phyloP scores from a whole-genome alignment of 2,329 filamentous ascomycete species.

The Xylariaceae sp. region DNA sequence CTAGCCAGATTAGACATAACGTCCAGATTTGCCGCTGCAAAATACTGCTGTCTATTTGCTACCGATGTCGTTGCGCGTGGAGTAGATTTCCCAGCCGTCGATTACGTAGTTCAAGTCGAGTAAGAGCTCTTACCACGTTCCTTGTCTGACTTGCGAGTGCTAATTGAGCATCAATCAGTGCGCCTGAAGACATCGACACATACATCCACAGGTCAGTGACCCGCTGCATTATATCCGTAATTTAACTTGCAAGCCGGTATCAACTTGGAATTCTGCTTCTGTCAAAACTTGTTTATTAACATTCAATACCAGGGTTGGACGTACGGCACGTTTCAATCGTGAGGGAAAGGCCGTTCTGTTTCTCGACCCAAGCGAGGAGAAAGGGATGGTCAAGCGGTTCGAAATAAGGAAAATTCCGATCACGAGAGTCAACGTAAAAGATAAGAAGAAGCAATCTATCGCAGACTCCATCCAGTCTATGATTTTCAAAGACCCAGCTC shows the following conservation, averaged over 20 bases:
- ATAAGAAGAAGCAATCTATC: slow-evolving; percentile 86
- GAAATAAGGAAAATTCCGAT: slow-evolving; percentile 89
- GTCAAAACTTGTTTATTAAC: background rate
- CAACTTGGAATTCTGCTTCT: too few species aligned
- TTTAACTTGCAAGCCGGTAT: background rate
- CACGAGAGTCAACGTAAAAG: slow-evolving; percentile 78
- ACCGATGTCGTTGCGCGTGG: slow-evolving; percentile 94
- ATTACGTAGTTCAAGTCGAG: slow-evolving; percentile 99
- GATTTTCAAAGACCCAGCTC: slow-evolving; percentile 90
- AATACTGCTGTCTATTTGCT: slow-evolving; percentile 85
- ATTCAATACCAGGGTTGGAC: slow-evolving; percentile 10
- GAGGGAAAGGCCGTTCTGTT: slow-evolving; percentile 87
- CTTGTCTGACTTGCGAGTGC: background rate
- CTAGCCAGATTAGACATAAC: slow-evolving; percentile 85
- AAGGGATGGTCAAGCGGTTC: slow-evolving; percentile 82
- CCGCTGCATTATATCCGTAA: slow-evolving; percentile 57
- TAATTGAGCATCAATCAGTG: slow-evolving; percentile 34
- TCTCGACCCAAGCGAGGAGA: slow-evolving; percentile 86
- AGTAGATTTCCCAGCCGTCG: slow-evolving; percentile 92
- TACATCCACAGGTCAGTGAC: slow-evolving; percentile 96
- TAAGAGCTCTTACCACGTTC: background rate
- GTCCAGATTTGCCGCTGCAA: slow-evolving; percentile 73
- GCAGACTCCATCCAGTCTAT: slow-evolving; percentile 84
- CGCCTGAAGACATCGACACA: slow-evolving; percentile 92
- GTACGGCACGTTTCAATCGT: slow-evolving; percentile 63